Base-by-base conservation (phyloP, 345 rosid species). In the Eucalyptus albens region DNA sequence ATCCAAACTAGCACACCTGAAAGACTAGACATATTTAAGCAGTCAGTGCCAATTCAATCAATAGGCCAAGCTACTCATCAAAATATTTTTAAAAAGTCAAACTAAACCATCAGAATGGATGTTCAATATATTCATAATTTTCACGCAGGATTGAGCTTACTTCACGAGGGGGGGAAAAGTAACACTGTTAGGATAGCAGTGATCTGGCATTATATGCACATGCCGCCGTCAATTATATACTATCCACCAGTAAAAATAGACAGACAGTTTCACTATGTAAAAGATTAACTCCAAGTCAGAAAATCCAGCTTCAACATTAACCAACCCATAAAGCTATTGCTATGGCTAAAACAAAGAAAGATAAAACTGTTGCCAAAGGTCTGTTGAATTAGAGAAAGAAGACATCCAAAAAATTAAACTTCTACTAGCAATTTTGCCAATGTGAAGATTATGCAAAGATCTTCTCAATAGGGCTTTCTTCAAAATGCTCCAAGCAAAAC, bases 1-100 rank as follows among this genome's bases (percentile, higher is more conserved):
- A 88, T 97, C 99, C 93, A 97, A 94, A 93, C 98, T 97, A 37
- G 95, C 98, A 94, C 99, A 97, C 95, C 97, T 96, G 94, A 89
- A 93, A 92, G 86, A 90, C 93, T 92, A 93, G 91, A 91, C 55
- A 87, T 90, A 91, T 86, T 40, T 80, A 83, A 90, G 82, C 89
- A 92, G 87, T 94, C 90, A 93, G 89, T 65, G 80, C 82, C 87
- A 33, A 47, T 55, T 44, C 40, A 80, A 87, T 37, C 40, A 77
- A 60, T 33, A 40, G 53, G 40, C 26, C 37, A 81, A 62, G 55
- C 56, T 40, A 40, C 47, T 77, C 85, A 77, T 77, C 85, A 77
- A 40, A 40, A 40, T 77, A 40, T 40, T 22, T 40, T 17, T 4
- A 37, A 33, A 40, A 37, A 11, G 47, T 65, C 40, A 77, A 22